Conservation (phyloP, 2,329 filamentous ascomycete genomes). For the Cladosporium phlei region DNA sequence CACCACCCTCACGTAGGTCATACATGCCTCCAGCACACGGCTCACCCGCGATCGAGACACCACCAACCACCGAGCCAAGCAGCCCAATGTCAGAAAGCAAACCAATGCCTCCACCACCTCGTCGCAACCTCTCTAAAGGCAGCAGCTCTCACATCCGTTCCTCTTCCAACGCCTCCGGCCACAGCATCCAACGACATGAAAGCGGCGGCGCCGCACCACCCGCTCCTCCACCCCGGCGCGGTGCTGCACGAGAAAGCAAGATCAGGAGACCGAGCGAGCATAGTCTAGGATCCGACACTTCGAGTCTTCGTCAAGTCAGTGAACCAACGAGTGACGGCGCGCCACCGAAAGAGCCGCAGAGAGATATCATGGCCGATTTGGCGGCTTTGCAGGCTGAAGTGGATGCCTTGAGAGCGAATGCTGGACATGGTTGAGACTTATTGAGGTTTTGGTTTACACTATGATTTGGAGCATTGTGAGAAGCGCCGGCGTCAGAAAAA, state of each 20-base stretch:
- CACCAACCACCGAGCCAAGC: conserved; percentile 8
- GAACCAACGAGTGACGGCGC: not conserved
- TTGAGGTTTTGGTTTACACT: too few relatives aligned
- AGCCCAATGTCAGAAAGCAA: conserved; percentile 11
- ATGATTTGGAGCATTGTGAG: too few relatives aligned
- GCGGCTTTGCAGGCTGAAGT: conserved; percentile 30
- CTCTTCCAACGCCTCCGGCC: conserved; percentile 18
- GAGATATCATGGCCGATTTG: conserved; percentile 30
- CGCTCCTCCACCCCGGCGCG: conserved; percentile 27
- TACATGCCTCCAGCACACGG: conserved; percentile 6
- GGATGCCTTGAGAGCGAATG: conserved; percentile 24
- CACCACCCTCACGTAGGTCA: conserved; percentile 27
- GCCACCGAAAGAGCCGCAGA: conserved; percentile 7
- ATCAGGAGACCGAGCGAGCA: conserved; percentile 12
- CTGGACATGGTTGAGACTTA: conserved; percentile 3
- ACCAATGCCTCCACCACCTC: conserved; percentile 26
- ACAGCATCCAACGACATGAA: conserved; percentile 19
- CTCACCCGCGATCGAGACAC: conserved; percentile 14
- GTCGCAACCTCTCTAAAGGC: conserved; percentile 23
- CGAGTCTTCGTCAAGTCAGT: conserved; percentile 22
- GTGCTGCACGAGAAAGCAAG: conserved; percentile 20
- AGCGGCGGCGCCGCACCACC: conserved; percentile 23
- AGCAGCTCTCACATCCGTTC: conserved; percentile 17
- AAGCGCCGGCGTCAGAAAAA: too few relatives aligned
- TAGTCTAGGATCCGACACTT: conserved; percentile 13